phyloP scores from a whole-genome alignment of 495 filamentous ascomycete genomes.

The Lindgomyces ingoldianus region DNA sequence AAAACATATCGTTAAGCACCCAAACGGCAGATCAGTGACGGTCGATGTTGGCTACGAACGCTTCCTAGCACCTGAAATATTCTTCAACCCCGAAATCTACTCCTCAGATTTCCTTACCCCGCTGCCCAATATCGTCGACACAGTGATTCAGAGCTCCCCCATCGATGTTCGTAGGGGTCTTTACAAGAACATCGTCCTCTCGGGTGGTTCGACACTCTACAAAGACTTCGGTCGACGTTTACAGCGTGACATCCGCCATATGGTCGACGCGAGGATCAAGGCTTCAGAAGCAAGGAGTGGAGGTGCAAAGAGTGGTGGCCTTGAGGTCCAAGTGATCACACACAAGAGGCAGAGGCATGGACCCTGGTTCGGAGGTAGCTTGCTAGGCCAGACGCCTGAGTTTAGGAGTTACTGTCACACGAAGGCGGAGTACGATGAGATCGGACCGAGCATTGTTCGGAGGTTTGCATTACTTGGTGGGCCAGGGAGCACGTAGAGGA shows the following conservation, averaged over 20 bases:
- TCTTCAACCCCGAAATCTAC: constrained; percentile 99
- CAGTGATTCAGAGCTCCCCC: constrained; percentile 93
- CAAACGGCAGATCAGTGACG: constrained; percentile 78
- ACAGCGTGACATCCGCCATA: constrained; percentile 92
- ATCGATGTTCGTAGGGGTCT: constrained; percentile 96
- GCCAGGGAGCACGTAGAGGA: constrained; percentile 62
- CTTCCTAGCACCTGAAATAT: constrained; percentile 97
- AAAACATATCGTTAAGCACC: constrained; percentile 82
- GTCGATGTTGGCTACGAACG: constrained; percentile 98
- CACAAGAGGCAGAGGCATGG: constrained; percentile 96
- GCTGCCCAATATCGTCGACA: constrained; percentile 88
- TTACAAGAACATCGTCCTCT: constrained; percentile 99
- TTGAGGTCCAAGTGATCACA: constrained; percentile 94
- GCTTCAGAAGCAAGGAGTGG: constrained; percentile 91
- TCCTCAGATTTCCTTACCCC: constrained; percentile 97
- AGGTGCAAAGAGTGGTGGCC: constrained; percentile 72
- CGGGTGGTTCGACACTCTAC: constrained; percentile 93
- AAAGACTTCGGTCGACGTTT: constrained; percentile 94
- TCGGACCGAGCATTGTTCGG: constrained; percentile 91
- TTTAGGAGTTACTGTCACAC: constrained; percentile 99
- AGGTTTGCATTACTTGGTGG: constrained; percentile 93
- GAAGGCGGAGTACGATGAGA: constrained; percentile 93
- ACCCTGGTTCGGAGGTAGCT: constrained; percentile 95
- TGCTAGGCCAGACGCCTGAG: constrained; percentile 97
- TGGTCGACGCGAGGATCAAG: constrained; percentile 88